Percentiles rank a stretch among this genome's conserved stretches.
Evolutionary conservation across 305 asterid species (phyloP).

Genomic region (Fraxinus sp.): DNA sequence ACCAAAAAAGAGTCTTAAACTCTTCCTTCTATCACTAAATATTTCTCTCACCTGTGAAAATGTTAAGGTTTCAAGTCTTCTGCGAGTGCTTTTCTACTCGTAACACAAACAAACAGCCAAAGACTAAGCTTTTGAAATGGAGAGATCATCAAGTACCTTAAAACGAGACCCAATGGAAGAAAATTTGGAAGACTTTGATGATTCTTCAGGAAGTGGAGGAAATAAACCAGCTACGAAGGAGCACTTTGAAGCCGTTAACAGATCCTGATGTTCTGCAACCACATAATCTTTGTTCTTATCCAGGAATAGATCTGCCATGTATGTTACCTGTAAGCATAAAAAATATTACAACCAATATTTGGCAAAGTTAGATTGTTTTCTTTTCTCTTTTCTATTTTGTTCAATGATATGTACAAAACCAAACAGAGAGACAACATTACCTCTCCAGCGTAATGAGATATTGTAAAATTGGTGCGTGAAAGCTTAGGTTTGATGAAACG

Average conservation of each 20-base stretch:
- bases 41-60: constrained; percentile 19
- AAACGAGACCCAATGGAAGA: constrained; percentile 98
- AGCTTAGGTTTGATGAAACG: constrained; percentile 99
- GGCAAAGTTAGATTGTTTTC: constrained; percentile 8
- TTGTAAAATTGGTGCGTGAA: constrained; percentile 93
- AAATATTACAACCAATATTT: constrained; percentile 23
- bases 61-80: constrained; percentile 7
- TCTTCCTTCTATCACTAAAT: neutral
- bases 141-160: constrained; percentile 55
- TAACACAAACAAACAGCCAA: neutral
- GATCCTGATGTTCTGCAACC: constrained; percentile 96
- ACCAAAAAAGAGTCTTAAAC: neutral
- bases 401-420: neutral
- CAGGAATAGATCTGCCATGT: constrained; percentile 92
- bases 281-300: constrained; percentile 99
- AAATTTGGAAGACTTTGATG: constrained; percentile 96
- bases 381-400: constrained; percentile 3
- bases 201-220: constrained; percentile 91
- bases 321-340: constrained; percentile 64
- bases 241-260: constrained; percentile 87
- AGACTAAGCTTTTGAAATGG: neutral
- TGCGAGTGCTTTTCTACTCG: constrained; percentile 19
- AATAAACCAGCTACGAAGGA: constrained; percentile 88
- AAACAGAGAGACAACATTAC: constrained; percentile 40
- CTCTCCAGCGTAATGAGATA: constrained; percentile 99